Conservation (phyloP, 164 flowering plant species). For the Cinnamomum chago region DNA sequence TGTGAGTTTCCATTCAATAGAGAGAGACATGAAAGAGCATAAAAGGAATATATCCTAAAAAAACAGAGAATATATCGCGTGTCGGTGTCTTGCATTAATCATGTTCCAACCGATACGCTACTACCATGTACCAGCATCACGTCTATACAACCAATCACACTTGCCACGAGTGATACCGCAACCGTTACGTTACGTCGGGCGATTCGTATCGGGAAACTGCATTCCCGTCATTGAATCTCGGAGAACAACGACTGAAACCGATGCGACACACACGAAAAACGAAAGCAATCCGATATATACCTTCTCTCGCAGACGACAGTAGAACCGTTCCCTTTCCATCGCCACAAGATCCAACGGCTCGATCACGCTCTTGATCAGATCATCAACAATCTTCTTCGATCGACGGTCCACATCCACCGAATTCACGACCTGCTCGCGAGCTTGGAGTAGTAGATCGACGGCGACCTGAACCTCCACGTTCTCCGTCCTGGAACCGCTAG, state of each 20-base stretch:
- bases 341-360: neutral
- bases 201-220: neutral
- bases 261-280: neutral
- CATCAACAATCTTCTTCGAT: constrained; percentile 1
- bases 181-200: neutral
- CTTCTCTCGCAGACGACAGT: neutral
- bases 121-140: too few relatives aligned
- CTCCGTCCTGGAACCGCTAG: neutral
- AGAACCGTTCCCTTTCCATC: neutral
- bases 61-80: too few relatives aligned
- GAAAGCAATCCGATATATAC: neutral
- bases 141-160: too few relatives aligned
- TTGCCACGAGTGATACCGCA: too few relatives aligned
- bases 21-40: too few relatives aligned
- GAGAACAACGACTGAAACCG: neutral
- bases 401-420: neutral
- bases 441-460: neutral
- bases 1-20: too few relatives aligned
- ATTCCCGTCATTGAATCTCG: neutral
- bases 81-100: too few relatives aligned
- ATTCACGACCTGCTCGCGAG: neutral
- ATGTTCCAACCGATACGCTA: too few relatives aligned
- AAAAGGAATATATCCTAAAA: too few relatives aligned
- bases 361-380: neutral
- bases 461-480: neutral